phyloP scores from a whole-genome alignment of 129 eudicot species.

The Flaveria ramosissima region DNA sequence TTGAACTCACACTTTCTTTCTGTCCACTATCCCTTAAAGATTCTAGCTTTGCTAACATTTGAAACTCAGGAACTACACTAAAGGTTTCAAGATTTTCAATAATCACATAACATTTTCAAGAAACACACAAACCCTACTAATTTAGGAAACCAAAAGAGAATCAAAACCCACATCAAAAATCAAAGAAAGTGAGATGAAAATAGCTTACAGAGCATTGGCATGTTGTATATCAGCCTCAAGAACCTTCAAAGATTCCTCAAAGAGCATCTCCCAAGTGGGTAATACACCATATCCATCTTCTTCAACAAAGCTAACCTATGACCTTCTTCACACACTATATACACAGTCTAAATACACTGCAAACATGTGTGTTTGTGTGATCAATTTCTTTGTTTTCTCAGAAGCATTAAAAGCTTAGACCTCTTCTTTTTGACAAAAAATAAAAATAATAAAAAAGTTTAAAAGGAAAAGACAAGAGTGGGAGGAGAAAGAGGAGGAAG shows the following conservation, averaged over 20 bases:
- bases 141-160: not conserved
- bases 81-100: not conserved
- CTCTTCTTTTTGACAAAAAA: constrained; percentile 28
- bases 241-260: constrained; percentile 72
- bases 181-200: not conserved
- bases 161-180: constrained; percentile 23
- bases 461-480: constrained; percentile 21
- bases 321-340: not conserved
- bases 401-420: constrained; percentile 34
- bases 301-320: constrained; percentile 23
- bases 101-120: constrained; percentile 1
- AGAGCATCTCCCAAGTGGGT: constrained; percentile 68
- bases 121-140: constrained; percentile 8
- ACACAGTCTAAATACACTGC: not conserved
- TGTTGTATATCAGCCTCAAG: constrained; percentile 89
- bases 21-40: not conserved
- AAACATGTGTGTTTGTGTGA: constrained; percentile 20
- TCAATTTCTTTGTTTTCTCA: constrained; percentile 39
- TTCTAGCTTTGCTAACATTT: constrained; percentile 14
- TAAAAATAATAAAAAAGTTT: constrained; percentile 7
- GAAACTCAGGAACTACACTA: not conserved
- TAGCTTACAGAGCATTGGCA: constrained; percentile 87
- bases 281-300: constrained; percentile 73
- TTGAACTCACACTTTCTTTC: too few species aligned
- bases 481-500: constrained; percentile 27